These are phyloP conservation scores for Nitzschia sp. DNA, from an alignment of 108 stramenopile genomes.

Conservation along the genomic window DNA sequence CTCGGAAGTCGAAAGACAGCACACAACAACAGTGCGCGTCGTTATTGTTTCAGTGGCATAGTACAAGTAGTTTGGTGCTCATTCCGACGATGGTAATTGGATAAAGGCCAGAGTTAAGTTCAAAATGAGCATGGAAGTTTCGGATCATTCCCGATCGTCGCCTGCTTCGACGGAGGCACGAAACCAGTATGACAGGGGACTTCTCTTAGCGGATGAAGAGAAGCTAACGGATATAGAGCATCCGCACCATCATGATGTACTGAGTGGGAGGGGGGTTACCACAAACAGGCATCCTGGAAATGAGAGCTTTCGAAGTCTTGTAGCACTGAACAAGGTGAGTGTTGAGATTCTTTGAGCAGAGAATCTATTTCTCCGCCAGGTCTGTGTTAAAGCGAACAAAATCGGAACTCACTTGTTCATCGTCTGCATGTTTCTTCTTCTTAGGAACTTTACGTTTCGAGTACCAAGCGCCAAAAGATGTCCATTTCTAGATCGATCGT, in stretches of 20 bases:
- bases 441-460: constrained; percentile 78
- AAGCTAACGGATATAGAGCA: constrained; percentile 35
- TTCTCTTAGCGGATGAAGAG: constrained; percentile 35
- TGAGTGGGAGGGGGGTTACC: constrained; percentile 74
- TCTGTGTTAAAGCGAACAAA: too few species aligned
- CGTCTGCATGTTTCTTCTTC: background rate
- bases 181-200: constrained; percentile 2
- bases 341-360: background rate
- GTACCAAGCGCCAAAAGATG: constrained; percentile 81
- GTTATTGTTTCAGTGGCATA: too few species aligned
- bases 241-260: constrained; percentile 61
- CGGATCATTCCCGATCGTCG: background rate
- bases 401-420: background rate
- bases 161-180: background rate
- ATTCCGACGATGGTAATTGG: too few species aligned
- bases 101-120: too few species aligned
- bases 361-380: too few species aligned
- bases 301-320: constrained; percentile 60
- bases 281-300: constrained; percentile 76
- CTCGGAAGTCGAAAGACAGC: background rate
- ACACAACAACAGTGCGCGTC: background rate
- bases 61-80: too few species aligned
- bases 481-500: constrained; percentile 79
- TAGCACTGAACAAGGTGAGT: constrained; percentile 58
- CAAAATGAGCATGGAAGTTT: background rate